A percentile compares a stretch with the other conserved stretches of the same genome.
Conservation (phyloP, 2,329 filamentous ascomycete genomes). For the Fusarium tanahbumbuense region DNA sequence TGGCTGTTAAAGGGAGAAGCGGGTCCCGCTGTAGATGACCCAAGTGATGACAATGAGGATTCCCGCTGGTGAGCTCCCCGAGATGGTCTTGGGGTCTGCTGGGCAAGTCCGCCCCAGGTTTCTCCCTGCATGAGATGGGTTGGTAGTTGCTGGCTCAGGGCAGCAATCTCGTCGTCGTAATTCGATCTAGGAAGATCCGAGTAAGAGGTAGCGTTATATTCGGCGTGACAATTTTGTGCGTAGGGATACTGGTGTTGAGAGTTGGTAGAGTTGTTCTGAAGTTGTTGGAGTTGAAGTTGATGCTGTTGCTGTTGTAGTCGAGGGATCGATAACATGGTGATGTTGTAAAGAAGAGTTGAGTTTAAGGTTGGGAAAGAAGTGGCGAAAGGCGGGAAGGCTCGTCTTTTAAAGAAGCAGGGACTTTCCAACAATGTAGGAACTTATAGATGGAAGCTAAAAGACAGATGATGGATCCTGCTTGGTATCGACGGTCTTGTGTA, state of each 20-base stretch:
- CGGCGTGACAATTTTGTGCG: slow-evolving; percentile 34
- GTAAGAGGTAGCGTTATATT: slow-evolving; percentile 34
- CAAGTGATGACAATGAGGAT: slow-evolving; percentile 70
- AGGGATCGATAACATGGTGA: slow-evolving; percentile 49
- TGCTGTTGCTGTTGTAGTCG: slow-evolving; percentile 45
- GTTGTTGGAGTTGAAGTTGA: slow-evolving; percentile 41
- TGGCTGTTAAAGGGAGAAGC: slow-evolving; percentile 67
- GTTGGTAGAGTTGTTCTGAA: slow-evolving; percentile 46
- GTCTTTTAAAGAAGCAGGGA: slow-evolving; percentile 42
- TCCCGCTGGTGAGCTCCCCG: slow-evolving; percentile 67
- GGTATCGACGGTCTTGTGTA: slow-evolving; percentile 11
- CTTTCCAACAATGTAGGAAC: slow-evolving; percentile 24
- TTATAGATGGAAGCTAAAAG: slow-evolving; percentile 36
- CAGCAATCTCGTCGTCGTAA: slow-evolving; percentile 44
- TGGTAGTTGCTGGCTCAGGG: slow-evolving; percentile 42
- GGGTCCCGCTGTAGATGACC: slow-evolving; percentile 68
- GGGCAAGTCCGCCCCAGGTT: slow-evolving; percentile 53
- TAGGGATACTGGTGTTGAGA: slow-evolving; percentile 33
- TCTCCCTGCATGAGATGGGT: slow-evolving; percentile 57
- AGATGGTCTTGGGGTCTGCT: slow-evolving; percentile 54
- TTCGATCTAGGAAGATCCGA: slow-evolving; percentile 35
- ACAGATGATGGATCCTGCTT: slow-evolving; percentile 32
- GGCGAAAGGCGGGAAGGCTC: slow-evolving; percentile 44
- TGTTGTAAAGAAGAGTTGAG: slow-evolving; percentile 32
- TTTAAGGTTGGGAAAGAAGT: slow-evolving; percentile 41